A percentile compares a stretch with the other conserved stretches of the same genome.
phyloP scores from a whole-genome alignment of 768 basidiomycete species.

The Cystofilobasidium bisporidii region DNA sequence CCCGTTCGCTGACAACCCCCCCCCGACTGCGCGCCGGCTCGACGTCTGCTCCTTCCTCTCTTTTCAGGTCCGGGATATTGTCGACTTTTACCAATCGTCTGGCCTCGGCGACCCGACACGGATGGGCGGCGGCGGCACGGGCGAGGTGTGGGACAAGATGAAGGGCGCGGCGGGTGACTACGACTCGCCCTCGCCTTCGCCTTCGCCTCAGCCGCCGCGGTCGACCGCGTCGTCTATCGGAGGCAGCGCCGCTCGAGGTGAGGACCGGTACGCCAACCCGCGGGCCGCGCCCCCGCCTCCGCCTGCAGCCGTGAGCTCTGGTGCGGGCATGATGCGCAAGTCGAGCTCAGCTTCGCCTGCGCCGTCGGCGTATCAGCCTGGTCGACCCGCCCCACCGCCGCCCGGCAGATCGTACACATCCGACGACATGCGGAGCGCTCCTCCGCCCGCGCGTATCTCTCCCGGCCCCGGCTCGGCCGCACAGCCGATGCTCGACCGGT shows the following conservation, averaged over 20 bases:
- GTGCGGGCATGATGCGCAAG: constrained; percentile 5
- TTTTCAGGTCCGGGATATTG: constrained; percentile 72
- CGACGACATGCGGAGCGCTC: constrained; percentile 28
- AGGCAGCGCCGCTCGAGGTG: background rate
- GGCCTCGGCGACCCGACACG: constrained; percentile 24
- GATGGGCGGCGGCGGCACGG: constrained; percentile 41
- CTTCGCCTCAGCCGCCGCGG: background rate
- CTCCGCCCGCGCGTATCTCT: constrained; percentile 20
- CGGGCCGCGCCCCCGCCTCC: background rate
- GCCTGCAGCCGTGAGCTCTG: background rate
- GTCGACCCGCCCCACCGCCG: constrained; percentile 33
- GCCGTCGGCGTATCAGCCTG: constrained; percentile 26
- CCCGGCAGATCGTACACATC: constrained; percentile 29
- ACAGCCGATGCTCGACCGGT: constrained; percentile 37
- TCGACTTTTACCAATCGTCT: constrained; percentile 78
- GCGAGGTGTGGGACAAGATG: constrained; percentile 35
- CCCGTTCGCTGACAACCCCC: no score
- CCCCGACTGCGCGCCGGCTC: background rate
- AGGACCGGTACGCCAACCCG: constrained; percentile 7
- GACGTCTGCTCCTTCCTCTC: background rate
- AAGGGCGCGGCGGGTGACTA: constrained; percentile 42
- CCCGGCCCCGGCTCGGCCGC: constrained; percentile 37
- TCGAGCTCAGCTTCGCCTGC: background rate
- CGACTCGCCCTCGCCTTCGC: constrained; percentile 1
- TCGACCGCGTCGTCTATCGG: background rate